These are phyloP conservation scores for Monascus ruber DNA, from an alignment of 2,329 filamentous ascomycete species.

Conservation along the genomic window DNA sequence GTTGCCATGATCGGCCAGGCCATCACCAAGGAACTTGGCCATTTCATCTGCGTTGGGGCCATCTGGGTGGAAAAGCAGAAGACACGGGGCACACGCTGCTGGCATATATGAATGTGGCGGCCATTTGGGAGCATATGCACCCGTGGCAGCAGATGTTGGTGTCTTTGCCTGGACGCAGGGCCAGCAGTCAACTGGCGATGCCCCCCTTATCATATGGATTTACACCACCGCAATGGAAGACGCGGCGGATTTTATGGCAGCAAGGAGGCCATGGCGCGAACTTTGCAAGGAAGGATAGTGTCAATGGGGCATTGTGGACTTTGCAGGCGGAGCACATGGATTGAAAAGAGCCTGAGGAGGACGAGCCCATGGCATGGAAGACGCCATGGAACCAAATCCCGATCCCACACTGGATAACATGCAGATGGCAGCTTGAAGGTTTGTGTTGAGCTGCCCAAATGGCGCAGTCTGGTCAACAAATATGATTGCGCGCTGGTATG, in stretches of 20 bases:
- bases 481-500: slow-evolving; percentile 1
- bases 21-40: background rate
- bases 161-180: slow-evolving; percentile 4
- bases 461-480: background rate
- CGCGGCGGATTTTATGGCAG: background rate
- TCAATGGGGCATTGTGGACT: too few species aligned
- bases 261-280: background rate
- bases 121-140: background rate
- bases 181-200: background rate
- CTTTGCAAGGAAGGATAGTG: too few species aligned
- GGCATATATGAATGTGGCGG: background rate
- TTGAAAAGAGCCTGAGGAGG: background rate
- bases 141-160: slow-evolving; percentile 5
- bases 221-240: background rate
- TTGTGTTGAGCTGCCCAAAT: slow-evolving; percentile 1
- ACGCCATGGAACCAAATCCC: too few species aligned
- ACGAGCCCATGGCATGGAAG: too few species aligned
- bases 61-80: background rate
- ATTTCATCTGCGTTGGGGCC: background rate
- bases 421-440: background rate
- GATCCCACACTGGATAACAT: background rate
- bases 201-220: slow-evolving; percentile 2
- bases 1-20: background rate
- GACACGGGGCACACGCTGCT: background rate
- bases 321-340: too few species aligned